Evolutionary conservation across 2,329 filamentous ascomycete species (phyloP).

Genomic region (Colletotrichum melonis): DNA sequence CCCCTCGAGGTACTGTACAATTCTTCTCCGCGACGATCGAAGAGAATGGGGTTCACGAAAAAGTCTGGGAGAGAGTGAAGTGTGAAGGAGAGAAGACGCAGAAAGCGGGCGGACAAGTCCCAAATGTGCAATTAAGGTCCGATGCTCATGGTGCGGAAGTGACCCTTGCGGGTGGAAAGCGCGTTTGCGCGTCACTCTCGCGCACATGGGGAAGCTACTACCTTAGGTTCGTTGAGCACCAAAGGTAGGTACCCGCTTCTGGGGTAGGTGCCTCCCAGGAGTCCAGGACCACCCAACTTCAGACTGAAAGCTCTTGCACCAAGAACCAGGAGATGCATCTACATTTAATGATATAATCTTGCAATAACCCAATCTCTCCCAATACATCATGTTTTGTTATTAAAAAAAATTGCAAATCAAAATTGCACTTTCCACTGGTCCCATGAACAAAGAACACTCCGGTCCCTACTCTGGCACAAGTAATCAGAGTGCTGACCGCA

Average conservation of each 20-base stretch:
- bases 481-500: background rate
- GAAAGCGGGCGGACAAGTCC: background rate
- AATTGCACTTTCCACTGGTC: background rate
- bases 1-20: background rate
- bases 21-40: background rate
- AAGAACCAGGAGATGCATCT: background rate
- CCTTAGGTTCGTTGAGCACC: background rate
- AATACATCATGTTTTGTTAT: background rate
- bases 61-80: background rate
- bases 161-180: background rate
- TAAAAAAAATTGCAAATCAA: background rate
- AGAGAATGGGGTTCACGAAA: background rate
- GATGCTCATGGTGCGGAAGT: background rate
- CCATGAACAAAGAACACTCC: background rate
- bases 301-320: background rate
- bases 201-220: background rate
- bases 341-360: background rate
- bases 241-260: constrained; percentile 1
- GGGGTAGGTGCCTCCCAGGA: background rate
- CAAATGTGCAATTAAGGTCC: background rate
- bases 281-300: too few relatives aligned
- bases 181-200: constrained; percentile 13
- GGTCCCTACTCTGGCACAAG: background rate
- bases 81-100: background rate
- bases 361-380: background rate